phyloP scores from a whole-genome alignment of 2,329 filamentous ascomycete genomes.

The Zymoseptoria brevis region DNA sequence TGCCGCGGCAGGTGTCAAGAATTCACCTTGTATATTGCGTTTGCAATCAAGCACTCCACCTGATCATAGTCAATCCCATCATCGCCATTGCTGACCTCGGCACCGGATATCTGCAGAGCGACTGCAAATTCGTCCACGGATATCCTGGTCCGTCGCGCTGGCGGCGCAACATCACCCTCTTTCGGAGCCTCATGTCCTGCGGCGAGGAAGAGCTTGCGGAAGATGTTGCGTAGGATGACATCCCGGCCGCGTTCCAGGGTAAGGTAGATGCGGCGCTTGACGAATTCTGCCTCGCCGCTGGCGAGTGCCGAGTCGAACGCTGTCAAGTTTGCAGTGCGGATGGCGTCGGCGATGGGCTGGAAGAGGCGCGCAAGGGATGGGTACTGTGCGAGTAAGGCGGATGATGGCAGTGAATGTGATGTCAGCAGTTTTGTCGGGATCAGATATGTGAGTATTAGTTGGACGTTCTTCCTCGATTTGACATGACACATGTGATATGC shows the following conservation, averaged over 20 bases:
- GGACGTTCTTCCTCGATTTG: constrained; percentile 62
- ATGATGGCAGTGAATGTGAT: constrained; percentile 71
- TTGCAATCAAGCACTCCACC: constrained; percentile 88
- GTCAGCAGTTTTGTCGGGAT: constrained; percentile 90
- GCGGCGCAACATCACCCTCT: constrained; percentile 50
- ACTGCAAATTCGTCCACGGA: constrained; percentile 77
- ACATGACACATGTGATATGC: constrained; percentile 78
- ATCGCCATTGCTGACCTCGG: constrained; percentile 45
- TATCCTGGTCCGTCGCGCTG: constrained; percentile 63
- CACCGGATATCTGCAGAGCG: constrained; percentile 63
- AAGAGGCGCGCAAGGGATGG: constrained; percentile 72
- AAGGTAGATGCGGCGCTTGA: constrained; percentile 86
- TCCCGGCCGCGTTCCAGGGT: constrained; percentile 89
- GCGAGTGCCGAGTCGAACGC: constrained; percentile 77
- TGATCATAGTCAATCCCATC: constrained; percentile 75
- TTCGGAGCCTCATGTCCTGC: constrained; percentile 75
- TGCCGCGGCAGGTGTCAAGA: constrained; percentile 6
- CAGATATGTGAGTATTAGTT: constrained; percentile 90
- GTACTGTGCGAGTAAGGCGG: constrained; percentile 62
- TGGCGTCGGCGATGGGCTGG: constrained; percentile 66
- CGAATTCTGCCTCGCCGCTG: constrained; percentile 82
- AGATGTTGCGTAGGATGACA: constrained; percentile 81
- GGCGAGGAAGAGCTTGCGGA: constrained; percentile 81
- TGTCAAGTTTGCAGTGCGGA: constrained; percentile 72
- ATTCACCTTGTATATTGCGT: constrained; percentile 92